These are phyloP conservation scores for Xylaria cubensis DNA, from an alignment of 495 filamentous ascomycete genomes.

Conservation along the genomic window DNA sequence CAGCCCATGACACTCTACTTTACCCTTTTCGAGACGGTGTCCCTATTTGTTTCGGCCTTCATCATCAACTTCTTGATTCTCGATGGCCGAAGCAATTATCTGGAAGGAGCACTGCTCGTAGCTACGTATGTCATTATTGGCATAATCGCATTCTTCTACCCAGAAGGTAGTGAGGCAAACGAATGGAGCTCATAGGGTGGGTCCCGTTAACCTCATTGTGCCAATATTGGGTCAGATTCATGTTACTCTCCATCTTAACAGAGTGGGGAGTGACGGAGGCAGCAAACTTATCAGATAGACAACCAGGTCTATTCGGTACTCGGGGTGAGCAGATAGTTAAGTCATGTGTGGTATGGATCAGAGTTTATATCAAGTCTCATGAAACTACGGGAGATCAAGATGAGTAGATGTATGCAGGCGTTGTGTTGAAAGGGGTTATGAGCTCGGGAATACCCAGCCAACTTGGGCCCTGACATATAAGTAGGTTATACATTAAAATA, in stretches of 20 bases:
- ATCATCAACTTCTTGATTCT: slow-evolving; percentile 90
- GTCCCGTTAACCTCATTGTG: not conserved
- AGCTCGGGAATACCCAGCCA: slow-evolving; percentile 11
- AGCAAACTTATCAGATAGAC: not conserved
- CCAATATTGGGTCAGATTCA: not conserved
- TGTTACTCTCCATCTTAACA: not conserved
- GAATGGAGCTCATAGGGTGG: slow-evolving; percentile 39
- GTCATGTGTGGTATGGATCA: not conserved
- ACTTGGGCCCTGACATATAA: slow-evolving; percentile 14
- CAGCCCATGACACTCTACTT: slow-evolving; percentile 90
- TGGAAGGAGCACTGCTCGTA: slow-evolving; percentile 82
- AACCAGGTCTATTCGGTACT: not conserved
- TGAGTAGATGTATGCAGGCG: not conserved
- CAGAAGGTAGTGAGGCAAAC: slow-evolving; percentile 57
- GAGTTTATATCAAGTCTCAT: not conserved
- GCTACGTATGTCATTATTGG: slow-evolving; percentile 85
- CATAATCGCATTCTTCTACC: slow-evolving; percentile 70
- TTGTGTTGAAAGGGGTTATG: not conserved
- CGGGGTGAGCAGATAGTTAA: not conserved
- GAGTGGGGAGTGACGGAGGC: not conserved
- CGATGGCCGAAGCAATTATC: slow-evolving; percentile 86
- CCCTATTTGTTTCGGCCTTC: slow-evolving; percentile 83
- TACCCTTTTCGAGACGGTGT: slow-evolving; percentile 89
- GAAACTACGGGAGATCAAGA: not conserved
- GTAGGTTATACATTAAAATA: slow-evolving; percentile 8